Base-by-base conservation (phyloP, 75 land plant species). In the Cunninghamia lanceolata region DNA sequence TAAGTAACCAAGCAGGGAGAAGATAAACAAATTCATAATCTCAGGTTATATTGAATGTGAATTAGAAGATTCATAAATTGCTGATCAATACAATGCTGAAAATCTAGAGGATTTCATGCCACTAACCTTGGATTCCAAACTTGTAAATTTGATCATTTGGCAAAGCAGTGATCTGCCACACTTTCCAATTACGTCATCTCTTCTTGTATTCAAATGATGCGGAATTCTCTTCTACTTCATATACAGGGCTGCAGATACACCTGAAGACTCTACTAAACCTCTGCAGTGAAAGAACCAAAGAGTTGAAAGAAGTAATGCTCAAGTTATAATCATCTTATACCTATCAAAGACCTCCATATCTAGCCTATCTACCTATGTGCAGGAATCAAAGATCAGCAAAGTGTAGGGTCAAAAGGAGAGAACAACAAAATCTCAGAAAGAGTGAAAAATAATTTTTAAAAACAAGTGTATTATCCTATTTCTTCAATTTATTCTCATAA, bases 241-340 rank as follows among this genome's bases (percentile, higher is more conserved):
- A 92, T 47, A 92, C 91, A 73, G 95, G 95, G 68, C 93, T 94
- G 45, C 95, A 94, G 6, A 94, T 92, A 85, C 95, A 94, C 83
- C 93, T 89, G 87, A 94, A 94, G 36, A 94, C 86, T 88, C 90
- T 91, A 14, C 95, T 92, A 83, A 94, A 91, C 43, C 91, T 93
- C 95, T 94, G 90, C 76, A 84, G 50, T 16, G 35, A 43, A 68
- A 19, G 74, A 71, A 71, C 9, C 9, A 59, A 59, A 71, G 73
- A 66, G n/a, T 66, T 16, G 56, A 15, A 54, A 54, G 56, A 11
- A 59, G 17, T 59, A 59, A 66, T 3, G 4, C 6, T 25, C 25
- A 59, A 59, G 66, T 66, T 21, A 9, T 32, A 32, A 71, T 9
- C 5, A 68, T 30, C 14, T 54, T 68, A n/a, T 30, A n/a, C 74